A percentile compares a stretch with the other conserved stretches of the same genome.
Conservation (phyloP, 2,329 filamentous ascomycete species). For the Aspergillus sp. region DNA sequence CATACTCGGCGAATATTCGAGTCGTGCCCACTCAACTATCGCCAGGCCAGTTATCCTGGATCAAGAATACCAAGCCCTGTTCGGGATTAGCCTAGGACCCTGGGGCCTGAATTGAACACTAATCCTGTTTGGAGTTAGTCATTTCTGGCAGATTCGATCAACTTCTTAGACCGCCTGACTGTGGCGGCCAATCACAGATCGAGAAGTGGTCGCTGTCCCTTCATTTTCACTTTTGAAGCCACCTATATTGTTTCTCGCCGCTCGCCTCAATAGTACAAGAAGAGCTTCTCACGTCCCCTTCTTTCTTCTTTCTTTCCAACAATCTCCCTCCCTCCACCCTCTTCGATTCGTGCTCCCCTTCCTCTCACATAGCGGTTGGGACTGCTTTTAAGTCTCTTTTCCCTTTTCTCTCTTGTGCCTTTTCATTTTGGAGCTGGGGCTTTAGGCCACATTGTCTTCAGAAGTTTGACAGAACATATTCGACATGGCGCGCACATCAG, state of each 20-base stretch:
- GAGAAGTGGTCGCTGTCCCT: slow-evolving; percentile 46
- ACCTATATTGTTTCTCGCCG: slow-evolving; percentile 23
- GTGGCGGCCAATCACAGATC: slow-evolving; percentile 38
- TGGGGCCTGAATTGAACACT: slow-evolving; percentile 1
- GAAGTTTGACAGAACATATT: slow-evolving; percentile 19
- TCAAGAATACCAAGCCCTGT: slow-evolving; percentile 6
- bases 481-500: slow-evolving; percentile 64
- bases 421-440: slow-evolving; percentile 1
- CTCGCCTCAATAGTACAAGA: slow-evolving; percentile 40
- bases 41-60: slow-evolving; percentile 11
- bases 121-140: neutral
- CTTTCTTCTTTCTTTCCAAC: slow-evolving; percentile 27
- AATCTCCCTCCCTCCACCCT: slow-evolving; percentile 20
- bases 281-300: slow-evolving; percentile 25
- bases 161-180: slow-evolving; percentile 14
- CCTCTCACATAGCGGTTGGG: slow-evolving; percentile 23
- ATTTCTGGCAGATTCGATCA: slow-evolving; percentile 42
- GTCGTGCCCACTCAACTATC: slow-evolving; percentile 4
- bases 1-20: neutral
- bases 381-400: slow-evolving; percentile 12
- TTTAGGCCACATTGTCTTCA: neutral
- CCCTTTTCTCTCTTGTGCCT: slow-evolving; percentile 3
- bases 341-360: slow-evolving; percentile 11
- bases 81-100: neutral
- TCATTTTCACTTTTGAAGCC: neutral